Percentiles rank a stretch among this genome's conserved stretches.
Conservation (phyloP, 2,329 filamentous ascomycete genomes). For the Phoma sp. region DNA sequence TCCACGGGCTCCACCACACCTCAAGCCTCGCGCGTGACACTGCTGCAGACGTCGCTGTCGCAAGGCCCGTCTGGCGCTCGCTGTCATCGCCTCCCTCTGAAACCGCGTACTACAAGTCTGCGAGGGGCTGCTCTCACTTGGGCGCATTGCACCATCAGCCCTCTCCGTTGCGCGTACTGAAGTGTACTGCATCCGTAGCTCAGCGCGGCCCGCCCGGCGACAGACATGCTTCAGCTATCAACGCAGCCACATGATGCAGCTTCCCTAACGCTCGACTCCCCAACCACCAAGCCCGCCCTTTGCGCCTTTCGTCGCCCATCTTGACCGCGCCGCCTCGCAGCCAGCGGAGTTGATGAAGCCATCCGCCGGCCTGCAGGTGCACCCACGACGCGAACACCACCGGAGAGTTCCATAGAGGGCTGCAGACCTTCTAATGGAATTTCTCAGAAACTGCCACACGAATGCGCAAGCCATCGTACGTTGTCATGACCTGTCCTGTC, state of each 20-base stretch:
- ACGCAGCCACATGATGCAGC: conserved; percentile 33
- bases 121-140: background rate
- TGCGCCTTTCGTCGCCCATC: background rate
- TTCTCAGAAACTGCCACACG: conserved; percentile 46
- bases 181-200: no score
- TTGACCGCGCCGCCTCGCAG: conserved; percentile 1
- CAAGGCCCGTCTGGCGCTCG: no score
- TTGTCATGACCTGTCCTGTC: background rate
- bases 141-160: background rate
- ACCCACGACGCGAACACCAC: conserved; percentile 46
- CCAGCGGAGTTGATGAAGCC: conserved; percentile 47
- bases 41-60: background rate
- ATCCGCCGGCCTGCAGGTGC: conserved; percentile 42
- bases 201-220: conserved; percentile 27
- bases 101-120: background rate
- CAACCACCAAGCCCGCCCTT: background rate
- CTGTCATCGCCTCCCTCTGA: no score
- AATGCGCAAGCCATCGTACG: conserved; percentile 49
- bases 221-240: conserved; percentile 33
- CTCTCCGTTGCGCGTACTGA: background rate
- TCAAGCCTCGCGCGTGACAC: conserved; percentile 5
- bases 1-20: background rate
- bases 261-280: conserved; percentile 20
- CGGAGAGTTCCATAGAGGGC: conserved; percentile 46
- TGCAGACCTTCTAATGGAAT: conserved; percentile 46